Conservation (phyloP, 345 rosid species). For the Rhodamnia argentea region DNA sequence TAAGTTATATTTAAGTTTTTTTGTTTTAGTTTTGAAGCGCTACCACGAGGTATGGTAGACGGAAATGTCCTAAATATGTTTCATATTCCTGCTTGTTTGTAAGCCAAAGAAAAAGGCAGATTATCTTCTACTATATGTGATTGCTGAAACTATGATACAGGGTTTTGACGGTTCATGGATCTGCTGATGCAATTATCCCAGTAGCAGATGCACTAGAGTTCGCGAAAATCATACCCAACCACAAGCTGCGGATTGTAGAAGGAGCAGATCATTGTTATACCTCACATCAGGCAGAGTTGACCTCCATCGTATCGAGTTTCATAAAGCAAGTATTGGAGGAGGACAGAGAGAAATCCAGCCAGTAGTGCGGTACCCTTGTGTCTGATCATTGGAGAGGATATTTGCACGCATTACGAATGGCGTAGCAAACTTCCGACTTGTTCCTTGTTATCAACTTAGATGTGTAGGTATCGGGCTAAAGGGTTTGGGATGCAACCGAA, state of each 20-base stretch:
- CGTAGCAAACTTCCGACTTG: neutral
- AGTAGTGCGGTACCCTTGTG: neutral
- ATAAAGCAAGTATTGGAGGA: conserved; percentile 19
- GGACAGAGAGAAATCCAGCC: neutral
- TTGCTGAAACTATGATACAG: conserved; percentile 11
- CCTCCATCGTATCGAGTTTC: conserved; percentile 42
- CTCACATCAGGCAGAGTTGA: conserved; percentile 43
- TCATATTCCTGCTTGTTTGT: neutral
- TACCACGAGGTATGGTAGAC: neutral
- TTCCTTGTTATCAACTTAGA: neutral
- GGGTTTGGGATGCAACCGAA: neutral
- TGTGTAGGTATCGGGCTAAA: neutral
- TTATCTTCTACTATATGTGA: neutral
- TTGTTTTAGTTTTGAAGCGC: neutral
- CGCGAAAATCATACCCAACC: conserved; percentile 64
- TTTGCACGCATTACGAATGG: neutral
- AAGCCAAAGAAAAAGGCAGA: neutral
- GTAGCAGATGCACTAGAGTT: conserved; percentile 61
- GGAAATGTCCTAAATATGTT: neutral
- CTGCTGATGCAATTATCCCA: conserved; percentile 42
- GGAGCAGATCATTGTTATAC: conserved; percentile 68
- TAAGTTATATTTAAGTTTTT: neutral
- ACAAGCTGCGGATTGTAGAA: conserved; percentile 45
- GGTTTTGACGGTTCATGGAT: conserved; percentile 79
- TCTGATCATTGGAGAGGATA: neutral